Percentiles rank a stretch among this genome's conserved stretches.
These are phyloP conservation scores for Sarocladium strictum DNA, from an alignment of 2,329 filamentous ascomycete genomes.

Conservation along the genomic window DNA sequence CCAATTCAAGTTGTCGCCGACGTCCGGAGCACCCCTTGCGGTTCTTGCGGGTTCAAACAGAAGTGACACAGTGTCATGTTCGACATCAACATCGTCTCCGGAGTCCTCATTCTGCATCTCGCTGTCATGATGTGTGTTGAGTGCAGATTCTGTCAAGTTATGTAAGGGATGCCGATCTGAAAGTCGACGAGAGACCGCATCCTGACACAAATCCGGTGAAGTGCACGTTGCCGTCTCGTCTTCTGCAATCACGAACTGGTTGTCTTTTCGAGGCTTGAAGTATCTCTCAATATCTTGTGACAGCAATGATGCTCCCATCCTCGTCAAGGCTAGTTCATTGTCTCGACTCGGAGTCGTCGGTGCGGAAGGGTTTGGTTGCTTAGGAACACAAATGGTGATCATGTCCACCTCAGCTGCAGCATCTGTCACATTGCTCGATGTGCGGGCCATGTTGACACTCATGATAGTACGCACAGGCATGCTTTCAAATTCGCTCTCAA, in stretches of 20 bases:
- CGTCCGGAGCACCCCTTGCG: no score
- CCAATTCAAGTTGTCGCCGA: no score
- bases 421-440: conserved; percentile 25
- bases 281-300: conserved; percentile 25
- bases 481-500: neutral
- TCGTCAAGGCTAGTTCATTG: conserved; percentile 9
- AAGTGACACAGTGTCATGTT: neutral
- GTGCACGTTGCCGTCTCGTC: conserved; percentile 26
- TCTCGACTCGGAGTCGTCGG: conserved; percentile 1
- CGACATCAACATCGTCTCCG: neutral
- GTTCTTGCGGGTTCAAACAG: no score
- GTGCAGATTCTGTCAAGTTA: neutral
- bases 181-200: neutral
- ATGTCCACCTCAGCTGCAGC: conserved; percentile 15
- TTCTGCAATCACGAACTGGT: conserved; percentile 26
- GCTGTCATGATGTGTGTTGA: neutral
- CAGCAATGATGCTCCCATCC: neutral
- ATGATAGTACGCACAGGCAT: conserved; percentile 21
- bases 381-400: conserved; percentile 20
- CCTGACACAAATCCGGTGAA: neutral
- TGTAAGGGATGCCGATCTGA: neutral
- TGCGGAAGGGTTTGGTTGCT: conserved; percentile 12
- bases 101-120: neutral
- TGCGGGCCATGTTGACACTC: conserved; percentile 27
- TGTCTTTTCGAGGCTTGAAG: conserved; percentile 18